A percentile compares a stretch with the other conserved stretches of the same genome.
phyloP scores from a whole-genome alignment of 2,329 filamentous ascomycete species.

The Chrysoporthe deuterocubensis region DNA sequence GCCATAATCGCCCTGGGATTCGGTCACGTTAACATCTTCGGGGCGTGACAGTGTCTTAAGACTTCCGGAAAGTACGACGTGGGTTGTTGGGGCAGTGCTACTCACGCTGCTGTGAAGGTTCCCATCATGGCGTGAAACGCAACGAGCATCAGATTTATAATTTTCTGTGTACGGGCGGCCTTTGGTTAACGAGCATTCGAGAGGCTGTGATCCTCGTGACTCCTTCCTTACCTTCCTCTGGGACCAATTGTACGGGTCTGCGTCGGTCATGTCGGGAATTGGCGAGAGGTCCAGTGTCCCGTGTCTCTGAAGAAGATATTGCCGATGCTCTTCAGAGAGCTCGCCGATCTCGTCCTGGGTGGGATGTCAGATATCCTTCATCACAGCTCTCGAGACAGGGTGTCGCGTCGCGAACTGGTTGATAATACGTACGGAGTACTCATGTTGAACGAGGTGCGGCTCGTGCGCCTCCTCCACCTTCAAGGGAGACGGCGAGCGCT shows the following conservation, averaged over 20 bases:
- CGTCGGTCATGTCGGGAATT: slow-evolving; percentile 51
- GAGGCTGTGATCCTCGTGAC: slow-evolving; percentile 3
- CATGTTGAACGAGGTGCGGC: slow-evolving; percentile 6
- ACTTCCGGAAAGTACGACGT: neutral
- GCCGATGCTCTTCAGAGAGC: slow-evolving; percentile 48
- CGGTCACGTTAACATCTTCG: slow-evolving; percentile 34
- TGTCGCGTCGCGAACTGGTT: neutral
- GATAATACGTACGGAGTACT: slow-evolving; percentile 12
- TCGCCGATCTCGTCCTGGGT: slow-evolving; percentile 21
- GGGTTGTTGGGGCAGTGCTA: neutral
- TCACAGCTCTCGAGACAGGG: neutral
- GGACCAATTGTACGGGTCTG: slow-evolving; percentile 62
- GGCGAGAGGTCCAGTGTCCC: slow-evolving; percentile 59
- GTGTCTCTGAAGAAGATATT: slow-evolving; percentile 56
- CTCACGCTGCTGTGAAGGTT: slow-evolving; percentile 23
- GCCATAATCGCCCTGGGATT: slow-evolving; percentile 50
- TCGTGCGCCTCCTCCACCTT: slow-evolving; percentile 23
- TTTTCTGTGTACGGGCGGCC: slow-evolving; percentile 46
- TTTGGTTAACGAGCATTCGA: neutral
- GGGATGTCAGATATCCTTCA: neutral
- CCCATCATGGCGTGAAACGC: slow-evolving; percentile 55
- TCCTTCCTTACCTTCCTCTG: slow-evolving; percentile 46
- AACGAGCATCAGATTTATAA: slow-evolving; percentile 55
- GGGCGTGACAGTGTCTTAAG: neutral
- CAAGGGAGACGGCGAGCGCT: slow-evolving; percentile 12